Base-by-base conservation (phyloP, 495 filamentous ascomycete genomes). In the Daldinia decipiens region DNA sequence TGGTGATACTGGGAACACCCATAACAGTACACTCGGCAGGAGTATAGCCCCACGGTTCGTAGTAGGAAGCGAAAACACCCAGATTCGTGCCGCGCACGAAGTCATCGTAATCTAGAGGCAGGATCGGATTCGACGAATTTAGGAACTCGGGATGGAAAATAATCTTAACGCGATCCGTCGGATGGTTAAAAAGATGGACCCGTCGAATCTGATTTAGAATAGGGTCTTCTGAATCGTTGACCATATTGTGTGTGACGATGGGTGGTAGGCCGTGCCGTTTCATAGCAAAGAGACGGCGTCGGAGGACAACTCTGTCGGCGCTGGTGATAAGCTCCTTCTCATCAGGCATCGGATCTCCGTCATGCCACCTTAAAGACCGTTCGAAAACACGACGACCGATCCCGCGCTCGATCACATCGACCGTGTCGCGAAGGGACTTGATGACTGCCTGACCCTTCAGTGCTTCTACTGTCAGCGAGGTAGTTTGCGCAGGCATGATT, bases 161-260 rank as follows among this genome's bases (percentile, higher is more conserved):
- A 68, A 99, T 85, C 86, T 99, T 99, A 77, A 99, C 95, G 12
- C 96, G 92, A 79, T 99, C 95, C 3, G 89, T 90, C 1, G 93
- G 91, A 74, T 97, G 91, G 79, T 99, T 99, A 85, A 99, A 99
- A 34, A 99, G 88, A 73, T 98, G 93, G 40, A 97, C 96, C 27
- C 95, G 89, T 36, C 95, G 93, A 65, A 99, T 91, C 80, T 99
- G 95, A 82, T 97, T 97, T 62, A 99, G 81, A 71, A 99, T 93
- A 27, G 95, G 95, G 71, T 99, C 95, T 54, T 97, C 95, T 15
- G 83, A 76, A 79, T 99, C 95, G 74, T 97, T 97, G 73, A 90
- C 82, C 95, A 99, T 99, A 84, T 99, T 99, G 84, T 99, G 95
- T n/a, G 95, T 99, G 27, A 99, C 95, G 73, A 99, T 96, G 8